Conservation (phyloP, 495 filamentous ascomycete species). For the Penicillium pancosmium region DNA sequence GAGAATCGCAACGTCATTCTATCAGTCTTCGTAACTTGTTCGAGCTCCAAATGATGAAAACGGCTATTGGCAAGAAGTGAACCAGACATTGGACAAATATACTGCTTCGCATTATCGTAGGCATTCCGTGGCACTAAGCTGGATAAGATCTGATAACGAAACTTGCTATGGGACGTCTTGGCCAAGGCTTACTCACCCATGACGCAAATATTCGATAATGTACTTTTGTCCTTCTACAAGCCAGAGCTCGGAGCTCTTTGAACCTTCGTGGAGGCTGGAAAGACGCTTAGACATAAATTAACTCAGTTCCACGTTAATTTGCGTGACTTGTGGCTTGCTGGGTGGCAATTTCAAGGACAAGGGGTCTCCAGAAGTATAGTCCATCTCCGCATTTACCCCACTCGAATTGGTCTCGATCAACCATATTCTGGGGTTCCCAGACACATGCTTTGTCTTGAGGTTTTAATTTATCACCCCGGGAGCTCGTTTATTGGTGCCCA, state of each 20-base stretch:
- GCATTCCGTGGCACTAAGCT: neutral
- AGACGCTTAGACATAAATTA: neutral
- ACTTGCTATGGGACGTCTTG: neutral
- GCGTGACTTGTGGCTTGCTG: neutral
- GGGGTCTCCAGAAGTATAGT: neutral
- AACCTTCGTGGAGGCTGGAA: neutral
- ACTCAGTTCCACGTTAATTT: neutral
- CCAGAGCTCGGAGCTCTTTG: neutral
- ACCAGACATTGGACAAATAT: neutral
- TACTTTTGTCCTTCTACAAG: neutral
- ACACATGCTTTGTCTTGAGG: neutral
- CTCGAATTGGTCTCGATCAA: neutral
- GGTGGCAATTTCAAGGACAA: neutral
- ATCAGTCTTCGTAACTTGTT: neutral
- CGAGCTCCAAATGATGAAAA: neutral
- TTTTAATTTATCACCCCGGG: neutral
- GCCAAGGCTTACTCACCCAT: constrained; percentile 7
- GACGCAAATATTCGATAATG: constrained; percentile 13
- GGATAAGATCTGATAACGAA: neutral
- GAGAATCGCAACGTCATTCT: neutral
- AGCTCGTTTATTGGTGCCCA: constrained; percentile 5
- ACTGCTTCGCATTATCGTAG: neutral
- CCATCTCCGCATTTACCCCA: neutral
- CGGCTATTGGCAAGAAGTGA: neutral
- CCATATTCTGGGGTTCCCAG: neutral